These are phyloP conservation scores for Candida mattraensis DNA, from an alignment of 805 yeast genomes.

Conservation along the genomic window DNA sequence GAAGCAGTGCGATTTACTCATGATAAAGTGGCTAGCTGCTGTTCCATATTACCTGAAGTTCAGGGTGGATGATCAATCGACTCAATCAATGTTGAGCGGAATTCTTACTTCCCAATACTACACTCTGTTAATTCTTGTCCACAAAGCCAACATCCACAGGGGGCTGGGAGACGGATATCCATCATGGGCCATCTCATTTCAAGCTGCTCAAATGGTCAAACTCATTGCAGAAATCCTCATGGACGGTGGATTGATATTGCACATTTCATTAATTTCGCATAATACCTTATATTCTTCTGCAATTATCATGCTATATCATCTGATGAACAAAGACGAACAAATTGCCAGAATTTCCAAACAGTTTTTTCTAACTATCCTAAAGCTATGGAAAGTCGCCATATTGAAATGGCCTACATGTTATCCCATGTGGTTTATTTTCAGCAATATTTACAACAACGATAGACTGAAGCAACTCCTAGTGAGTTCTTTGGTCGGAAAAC, in stretches of 20 bases:
- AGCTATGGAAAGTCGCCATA: conserved; percentile 40
- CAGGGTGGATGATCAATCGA: conserved; percentile 51
- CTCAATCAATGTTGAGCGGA: conserved; percentile 58
- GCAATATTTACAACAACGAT: conserved; percentile 38
- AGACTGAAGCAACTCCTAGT: conserved; percentile 19
- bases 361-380: conserved; percentile 22
- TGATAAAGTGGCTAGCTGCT: conserved; percentile 74
- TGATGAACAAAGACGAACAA: conserved; percentile 31
- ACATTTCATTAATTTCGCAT: conserved; percentile 39
- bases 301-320: conserved; percentile 69
- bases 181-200: conserved; percentile 79
- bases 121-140: conserved; percentile 67
- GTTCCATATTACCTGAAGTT: conserved; percentile 64
- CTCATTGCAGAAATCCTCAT: conserved; percentile 56
- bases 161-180: conserved; percentile 39
- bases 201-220: conserved; percentile 75
- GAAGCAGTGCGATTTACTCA: conserved; percentile 68
- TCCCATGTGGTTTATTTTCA: conserved; percentile 53
- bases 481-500: conserved; percentile 10
- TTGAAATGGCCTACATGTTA: conserved; percentile 55
- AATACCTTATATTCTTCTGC: conserved; percentile 55
- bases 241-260: conserved; percentile 49
- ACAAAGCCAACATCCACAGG: conserved; percentile 62
- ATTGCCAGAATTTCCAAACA: conserved; percentile 26
- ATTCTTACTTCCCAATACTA: conserved; percentile 68